A percentile compares a stretch with the other conserved stretches of the same genome.
Conservation (phyloP, 2,329 filamentous ascomycete species). For the Chaetomium globosum region DNA sequence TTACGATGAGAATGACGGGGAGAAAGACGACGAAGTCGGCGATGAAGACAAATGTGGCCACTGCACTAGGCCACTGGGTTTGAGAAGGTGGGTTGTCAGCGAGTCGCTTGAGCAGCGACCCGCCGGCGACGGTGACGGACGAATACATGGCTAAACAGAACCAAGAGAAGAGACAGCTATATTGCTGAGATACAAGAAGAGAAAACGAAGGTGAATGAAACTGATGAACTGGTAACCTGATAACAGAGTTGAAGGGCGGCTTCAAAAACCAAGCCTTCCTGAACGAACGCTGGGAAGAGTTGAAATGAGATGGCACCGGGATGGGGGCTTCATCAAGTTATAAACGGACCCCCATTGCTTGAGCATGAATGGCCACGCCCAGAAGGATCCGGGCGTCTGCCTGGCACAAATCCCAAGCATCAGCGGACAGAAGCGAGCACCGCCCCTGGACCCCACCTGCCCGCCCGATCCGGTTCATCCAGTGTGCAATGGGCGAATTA, state of each 20-base stretch:
- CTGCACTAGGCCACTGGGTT: conserved; percentile 42
- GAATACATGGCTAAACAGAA: conserved; percentile 13
- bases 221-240: background rate
- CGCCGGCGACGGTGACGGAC: conserved; percentile 20
- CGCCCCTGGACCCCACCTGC: conserved; percentile 16
- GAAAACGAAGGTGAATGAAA: background rate
- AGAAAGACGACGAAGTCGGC: conserved; percentile 50
- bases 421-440: background rate
- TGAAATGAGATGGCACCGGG: background rate
- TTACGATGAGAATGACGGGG: conserved; percentile 50
- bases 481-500: background rate
- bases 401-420: conserved; percentile 26
- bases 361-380: background rate
- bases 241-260: background rate
- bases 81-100: conserved; percentile 18
- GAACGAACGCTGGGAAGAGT: conserved; percentile 4
- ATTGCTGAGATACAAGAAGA: background rate
- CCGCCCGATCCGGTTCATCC: background rate
- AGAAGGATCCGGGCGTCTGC: conserved; percentile 14
- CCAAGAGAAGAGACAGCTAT: background rate
- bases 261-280: conserved; percentile 5
- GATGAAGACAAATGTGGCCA: conserved; percentile 47
- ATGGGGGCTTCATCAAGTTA: background rate
- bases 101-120: conserved; percentile 28
- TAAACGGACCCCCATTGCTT: background rate